Conservation (phyloP, 2,329 filamentous ascomycete genomes). For the Ophiognomonia clavigignenti-juglandacearum region DNA sequence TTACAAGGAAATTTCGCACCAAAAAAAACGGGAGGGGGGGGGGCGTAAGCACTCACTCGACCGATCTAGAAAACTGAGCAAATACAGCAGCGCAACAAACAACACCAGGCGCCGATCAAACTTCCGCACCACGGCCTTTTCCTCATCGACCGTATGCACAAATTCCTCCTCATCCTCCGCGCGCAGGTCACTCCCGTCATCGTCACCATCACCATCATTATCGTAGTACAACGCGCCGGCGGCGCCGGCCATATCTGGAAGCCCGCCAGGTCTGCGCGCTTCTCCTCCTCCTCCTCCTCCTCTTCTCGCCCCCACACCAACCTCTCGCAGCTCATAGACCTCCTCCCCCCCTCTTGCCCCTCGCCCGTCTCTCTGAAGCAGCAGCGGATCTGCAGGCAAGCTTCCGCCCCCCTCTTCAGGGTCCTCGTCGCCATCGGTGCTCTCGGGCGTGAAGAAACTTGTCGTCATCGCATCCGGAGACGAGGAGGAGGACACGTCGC, state of each 20-base stretch:
- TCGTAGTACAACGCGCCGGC: no score
- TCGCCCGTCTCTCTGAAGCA: constrained; percentile 1
- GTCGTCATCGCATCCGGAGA: constrained; percentile 13
- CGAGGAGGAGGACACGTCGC: background rate
- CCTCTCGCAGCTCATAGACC: constrained; percentile 19
- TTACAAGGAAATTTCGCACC: constrained; percentile 22
- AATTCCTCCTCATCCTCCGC: constrained; percentile 21
- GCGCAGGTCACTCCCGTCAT: background rate
- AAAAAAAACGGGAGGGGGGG: background rate
- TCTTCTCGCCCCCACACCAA: constrained; percentile 3
- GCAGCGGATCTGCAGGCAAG: constrained; percentile 1
- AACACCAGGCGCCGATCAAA: constrained; percentile 74
- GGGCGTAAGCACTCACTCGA: constrained; percentile 53
- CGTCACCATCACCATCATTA: background rate
- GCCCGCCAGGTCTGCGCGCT: no score
- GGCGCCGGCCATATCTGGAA: no score
- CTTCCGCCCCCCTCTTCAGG: constrained; percentile 3
- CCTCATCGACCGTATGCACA: constrained; percentile 61
- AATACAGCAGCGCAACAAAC: constrained; percentile 77
- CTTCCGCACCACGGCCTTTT: constrained; percentile 63
- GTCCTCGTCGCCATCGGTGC: constrained; percentile 16
- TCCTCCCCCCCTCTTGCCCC: constrained; percentile 16
- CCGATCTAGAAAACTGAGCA: constrained; percentile 80
- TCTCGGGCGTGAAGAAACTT: constrained; percentile 20
- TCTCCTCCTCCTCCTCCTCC: no score